A percentile compares a stretch with the other conserved stretches of the same genome.
These are phyloP conservation scores for Guadua angustifolia DNA, from an alignment of 176 grass and related monocot species.

Conservation along the genomic window DNA sequence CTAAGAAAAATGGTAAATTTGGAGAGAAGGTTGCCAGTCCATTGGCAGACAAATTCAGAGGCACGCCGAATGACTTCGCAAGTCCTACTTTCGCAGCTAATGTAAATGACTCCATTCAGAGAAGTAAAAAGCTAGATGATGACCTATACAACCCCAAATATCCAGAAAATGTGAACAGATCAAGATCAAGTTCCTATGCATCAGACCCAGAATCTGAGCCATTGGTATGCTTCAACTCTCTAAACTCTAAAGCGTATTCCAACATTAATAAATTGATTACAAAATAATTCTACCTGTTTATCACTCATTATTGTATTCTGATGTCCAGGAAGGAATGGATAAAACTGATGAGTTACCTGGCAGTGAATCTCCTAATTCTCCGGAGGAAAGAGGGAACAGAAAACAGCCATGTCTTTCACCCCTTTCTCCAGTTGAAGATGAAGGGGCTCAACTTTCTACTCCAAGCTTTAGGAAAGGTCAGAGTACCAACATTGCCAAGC, in stretches of 20 bases:
- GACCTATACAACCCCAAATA: slow-evolving; percentile 46
- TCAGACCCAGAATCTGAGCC: slow-evolving; percentile 61
- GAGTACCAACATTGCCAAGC: slow-evolving; percentile 7
- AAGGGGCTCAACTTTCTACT: slow-evolving; percentile 47
- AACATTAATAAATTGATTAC: slow-evolving; percentile 37
- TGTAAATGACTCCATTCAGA: slow-evolving; percentile 49
- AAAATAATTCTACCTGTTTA: slow-evolving; percentile 11
- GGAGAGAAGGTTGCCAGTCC: slow-evolving; percentile 48
- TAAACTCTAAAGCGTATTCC: slow-evolving; percentile 29
- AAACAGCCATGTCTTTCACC: slow-evolving; percentile 43
- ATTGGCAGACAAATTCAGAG: slow-evolving; percentile 48
- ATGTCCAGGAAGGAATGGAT: slow-evolving; percentile 41
- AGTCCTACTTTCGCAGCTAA: slow-evolving; percentile 76
- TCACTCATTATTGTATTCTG: slow-evolving; percentile 27
- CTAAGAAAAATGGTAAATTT: slow-evolving; percentile 45
- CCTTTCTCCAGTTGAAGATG: slow-evolving; percentile 46
- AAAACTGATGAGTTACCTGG: slow-evolving; percentile 47
- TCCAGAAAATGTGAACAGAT: slow-evolving; percentile 52
- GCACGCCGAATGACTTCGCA: slow-evolving; percentile 52
- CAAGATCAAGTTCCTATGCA: slow-evolving; percentile 54
- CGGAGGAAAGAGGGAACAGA: slow-evolving; percentile 36
- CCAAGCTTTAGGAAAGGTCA: slow-evolving; percentile 53
- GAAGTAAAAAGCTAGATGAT: slow-evolving; percentile 52
- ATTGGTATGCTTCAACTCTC: slow-evolving; percentile 60
- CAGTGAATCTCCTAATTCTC: slow-evolving; percentile 40